Evolutionary conservation across 139 green algal species (phyloP), one percentile per base, ranked within the genome.

Genomic region (Tetradesmus obliquus): DNA sequence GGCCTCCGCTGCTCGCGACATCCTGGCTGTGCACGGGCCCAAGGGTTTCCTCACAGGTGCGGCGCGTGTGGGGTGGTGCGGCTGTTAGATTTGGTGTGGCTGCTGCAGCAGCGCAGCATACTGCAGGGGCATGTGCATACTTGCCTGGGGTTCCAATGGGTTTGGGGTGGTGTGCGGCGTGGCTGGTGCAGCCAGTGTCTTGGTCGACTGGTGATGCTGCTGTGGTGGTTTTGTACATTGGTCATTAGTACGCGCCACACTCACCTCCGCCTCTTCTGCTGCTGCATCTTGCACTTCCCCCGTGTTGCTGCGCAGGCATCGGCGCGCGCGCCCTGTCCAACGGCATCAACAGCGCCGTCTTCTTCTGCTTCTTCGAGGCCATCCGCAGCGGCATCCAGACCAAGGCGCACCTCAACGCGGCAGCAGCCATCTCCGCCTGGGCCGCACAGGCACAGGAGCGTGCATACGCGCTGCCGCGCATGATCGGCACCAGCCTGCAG

Each of bases 291-390:
- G n/a, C n/a, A n/a, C n/a, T n/a, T n/a, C n/a, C n/a, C n/a, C n/a
- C n/a, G n/a, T n/a, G n/a, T n/a, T n/a, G n/a, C 60, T 71, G 10
- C 4, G 87, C 80, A 60, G 97, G 97, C 87, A 89, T 98, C 19
- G 95, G 95, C 32, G 88, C 97, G 12, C 94, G 97, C 45, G 94
- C 97, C 3, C 60, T 97, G 13, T 94, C 83, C 91, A 98, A 97
- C 87, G 97, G 96, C 90, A 96, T 98, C 93, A 98, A 98, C 94
- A 96, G 91, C 17, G 97, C 96, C 55, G 94, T 98, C 9, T 98
- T 98, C 94, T 98, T 98, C 93, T 94, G 88, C 88, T 97, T 98
- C 93, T 98, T 98, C 83, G 96, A 98, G 92, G 93, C 94, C 12
- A 93, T 98, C 3, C 92, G 95, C 9, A 85, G 86, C 51, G 55